Evolutionary conservation across 306 rosid species (phyloP).

Genomic region (Trichosanthes cucumerina): DNA sequence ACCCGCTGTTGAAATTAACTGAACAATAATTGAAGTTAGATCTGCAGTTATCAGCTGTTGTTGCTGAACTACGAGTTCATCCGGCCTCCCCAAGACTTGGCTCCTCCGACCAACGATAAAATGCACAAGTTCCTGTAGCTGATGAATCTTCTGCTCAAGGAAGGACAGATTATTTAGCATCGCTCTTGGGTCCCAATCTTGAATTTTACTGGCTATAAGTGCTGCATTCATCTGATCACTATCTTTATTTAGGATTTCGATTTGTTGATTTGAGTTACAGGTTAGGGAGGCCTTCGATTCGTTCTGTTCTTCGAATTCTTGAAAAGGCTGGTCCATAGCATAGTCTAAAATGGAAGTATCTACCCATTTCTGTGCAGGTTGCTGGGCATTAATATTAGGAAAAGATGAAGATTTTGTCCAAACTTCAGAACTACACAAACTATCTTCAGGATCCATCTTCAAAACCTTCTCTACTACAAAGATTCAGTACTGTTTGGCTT

Average conservation of each 20-base stretch:
- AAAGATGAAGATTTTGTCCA: constrained; percentile 51
- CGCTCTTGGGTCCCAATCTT: constrained; percentile 70
- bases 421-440: constrained; percentile 32
- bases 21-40: constrained; percentile 83
- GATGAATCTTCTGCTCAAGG: constrained; percentile 81
- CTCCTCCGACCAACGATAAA: constrained; percentile 55
- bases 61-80: constrained; percentile 63
- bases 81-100: constrained; percentile 51
- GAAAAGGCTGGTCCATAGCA: constrained; percentile 43
- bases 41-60: constrained; percentile 87
- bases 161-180: constrained; percentile 73
- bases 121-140: constrained; percentile 83
- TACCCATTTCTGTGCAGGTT: constrained; percentile 40
- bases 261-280: constrained; percentile 25
- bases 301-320: constrained; percentile 35
- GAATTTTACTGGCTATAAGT: constrained; percentile 28
- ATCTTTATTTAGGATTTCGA: constrained; percentile 32
- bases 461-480: constrained; percentile 14
- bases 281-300: constrained; percentile 24
- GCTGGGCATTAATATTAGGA: constrained; percentile 24
- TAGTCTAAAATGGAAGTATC: constrained; percentile 40
- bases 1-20: constrained; percentile 87
- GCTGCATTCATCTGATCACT: constrained; percentile 27
- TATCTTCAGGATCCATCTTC: constrained; percentile 54
- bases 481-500: background rate